phyloP scores from a whole-genome alignment of 306 rosid species.

The Psophocarpus tetragonolobus region DNA sequence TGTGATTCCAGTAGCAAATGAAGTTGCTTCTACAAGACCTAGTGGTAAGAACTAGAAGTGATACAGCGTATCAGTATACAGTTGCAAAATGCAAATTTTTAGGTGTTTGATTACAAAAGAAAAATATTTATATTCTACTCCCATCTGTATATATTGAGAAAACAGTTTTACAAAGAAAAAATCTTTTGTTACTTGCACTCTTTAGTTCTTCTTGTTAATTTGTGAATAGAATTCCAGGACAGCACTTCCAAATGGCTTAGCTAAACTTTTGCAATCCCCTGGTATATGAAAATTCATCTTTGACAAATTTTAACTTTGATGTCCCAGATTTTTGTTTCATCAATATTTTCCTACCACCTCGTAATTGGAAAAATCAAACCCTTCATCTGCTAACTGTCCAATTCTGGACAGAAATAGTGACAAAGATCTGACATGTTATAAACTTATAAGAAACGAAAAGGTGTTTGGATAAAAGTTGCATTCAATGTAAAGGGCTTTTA shows the following conservation, averaged over 20 bases:
- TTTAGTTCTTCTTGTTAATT: slow-evolving; percentile 10
- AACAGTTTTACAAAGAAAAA: not conserved
- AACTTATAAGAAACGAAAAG: too few relatives aligned
- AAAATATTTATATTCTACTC: not conserved
- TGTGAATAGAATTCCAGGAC: not conserved
- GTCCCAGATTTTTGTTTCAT: not conserved
- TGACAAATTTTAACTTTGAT: not conserved
- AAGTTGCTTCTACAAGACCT: slow-evolving; percentile 19
- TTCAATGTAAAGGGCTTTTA: too few relatives aligned
- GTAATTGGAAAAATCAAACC: not conserved
- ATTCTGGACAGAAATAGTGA: not conserved
- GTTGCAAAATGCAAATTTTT: slow-evolving; percentile 7
- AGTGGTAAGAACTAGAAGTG: slow-evolving; percentile 17
- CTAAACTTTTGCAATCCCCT: not conserved
- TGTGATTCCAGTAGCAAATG: not conserved
- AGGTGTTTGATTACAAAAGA: not conserved
- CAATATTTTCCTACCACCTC: not conserved
- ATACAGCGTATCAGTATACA: not conserved
- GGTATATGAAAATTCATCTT: not conserved
- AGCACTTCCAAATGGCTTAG: not conserved
- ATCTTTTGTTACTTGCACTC: not conserved
- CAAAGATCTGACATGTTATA: not conserved
- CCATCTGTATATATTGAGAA: not conserved
- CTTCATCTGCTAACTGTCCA: not conserved
- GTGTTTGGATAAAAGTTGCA: too few relatives aligned